A percentile compares a stretch with the other conserved stretches of the same genome.
Evolutionary conservation across 2,329 filamentous ascomycete genomes (phyloP).

Genomic region (Fusarium avenaceum): DNA sequence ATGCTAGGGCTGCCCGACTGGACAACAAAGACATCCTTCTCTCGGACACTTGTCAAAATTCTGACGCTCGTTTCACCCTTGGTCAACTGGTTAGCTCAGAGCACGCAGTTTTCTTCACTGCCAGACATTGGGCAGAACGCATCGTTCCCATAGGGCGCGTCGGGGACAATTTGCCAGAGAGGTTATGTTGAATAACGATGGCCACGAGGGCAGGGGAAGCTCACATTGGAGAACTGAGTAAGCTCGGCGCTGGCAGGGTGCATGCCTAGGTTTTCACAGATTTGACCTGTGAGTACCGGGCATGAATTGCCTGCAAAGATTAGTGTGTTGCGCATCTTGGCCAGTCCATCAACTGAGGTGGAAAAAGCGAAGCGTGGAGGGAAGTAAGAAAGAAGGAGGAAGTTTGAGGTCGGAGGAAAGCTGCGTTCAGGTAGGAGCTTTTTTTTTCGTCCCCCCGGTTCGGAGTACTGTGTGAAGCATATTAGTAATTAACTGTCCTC

Average conservation of each 20-base stretch:
- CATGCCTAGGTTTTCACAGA: slow-evolving; percentile 78
- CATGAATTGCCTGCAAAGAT: slow-evolving; percentile 78
- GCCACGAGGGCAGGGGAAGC: slow-evolving; percentile 52
- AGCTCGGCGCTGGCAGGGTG: slow-evolving; percentile 73
- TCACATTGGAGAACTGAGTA: slow-evolving; percentile 78
- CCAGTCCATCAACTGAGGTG: slow-evolving; percentile 46
- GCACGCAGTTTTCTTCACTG: slow-evolving; percentile 20
- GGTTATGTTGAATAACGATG: slow-evolving; percentile 22
- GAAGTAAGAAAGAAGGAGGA: slow-evolving; percentile 37
- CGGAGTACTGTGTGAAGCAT: slow-evolving; percentile 25
- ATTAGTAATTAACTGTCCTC: background rate
- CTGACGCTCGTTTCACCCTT: slow-evolving; percentile 79
- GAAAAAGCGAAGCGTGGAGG: slow-evolving; percentile 43
- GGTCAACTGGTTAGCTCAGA: slow-evolving; percentile 39
- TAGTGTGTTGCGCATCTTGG: slow-evolving; percentile 73
- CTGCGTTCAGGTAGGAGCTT: slow-evolving; percentile 38
- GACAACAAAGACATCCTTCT: slow-evolving; percentile 99
- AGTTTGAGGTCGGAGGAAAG: slow-evolving; percentile 40
- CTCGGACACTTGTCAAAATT: slow-evolving; percentile 83
- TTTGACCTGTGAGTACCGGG: slow-evolving; percentile 73
- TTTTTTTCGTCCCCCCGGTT: slow-evolving; percentile 40
- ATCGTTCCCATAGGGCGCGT: background rate
- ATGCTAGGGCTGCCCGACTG: slow-evolving; percentile 96
- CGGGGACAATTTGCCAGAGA: slow-evolving; percentile 27
- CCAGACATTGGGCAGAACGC: slow-evolving; percentile 7